Evolutionary conservation across 306 rosid species (phyloP).

Genomic region (Quillaja saponaria): DNA sequence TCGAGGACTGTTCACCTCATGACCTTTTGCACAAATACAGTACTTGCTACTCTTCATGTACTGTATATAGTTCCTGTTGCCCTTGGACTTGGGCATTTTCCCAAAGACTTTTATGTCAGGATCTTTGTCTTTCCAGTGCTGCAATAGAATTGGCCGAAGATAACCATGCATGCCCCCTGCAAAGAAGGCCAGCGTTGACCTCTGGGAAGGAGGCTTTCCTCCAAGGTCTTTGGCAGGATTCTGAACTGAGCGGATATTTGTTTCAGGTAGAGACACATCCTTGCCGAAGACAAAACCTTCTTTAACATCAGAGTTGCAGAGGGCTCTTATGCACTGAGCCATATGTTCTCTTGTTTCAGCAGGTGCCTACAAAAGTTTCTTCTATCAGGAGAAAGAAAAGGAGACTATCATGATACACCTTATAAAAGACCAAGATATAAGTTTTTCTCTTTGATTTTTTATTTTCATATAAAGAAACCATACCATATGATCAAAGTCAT

Average conservation of each 20-base stretch:
- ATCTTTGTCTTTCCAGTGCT: constrained; percentile 68
- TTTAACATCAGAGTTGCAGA: constrained; percentile 75
- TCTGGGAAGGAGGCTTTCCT: constrained; percentile 64
- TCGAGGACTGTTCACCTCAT: constrained; percentile 79
- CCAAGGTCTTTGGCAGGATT: constrained; percentile 53
- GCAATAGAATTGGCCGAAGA: constrained; percentile 67
- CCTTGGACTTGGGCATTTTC: constrained; percentile 65
- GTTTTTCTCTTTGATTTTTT: neutral
- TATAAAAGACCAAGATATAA: neutral
- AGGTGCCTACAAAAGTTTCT: constrained; percentile 37
- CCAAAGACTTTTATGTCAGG: constrained; percentile 82
- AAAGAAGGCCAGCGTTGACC: constrained; percentile 65
- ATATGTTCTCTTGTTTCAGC: constrained; percentile 54
- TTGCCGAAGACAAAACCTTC: constrained; percentile 74
- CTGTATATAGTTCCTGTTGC: constrained; percentile 65
- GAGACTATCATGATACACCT: constrained; percentile 5
- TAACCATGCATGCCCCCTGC: constrained; percentile 82
- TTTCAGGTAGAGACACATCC: constrained; percentile 78
- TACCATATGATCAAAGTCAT: neutral
- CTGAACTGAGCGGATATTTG: constrained; percentile 58
- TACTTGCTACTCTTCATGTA: constrained; percentile 82
- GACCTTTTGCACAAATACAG: constrained; percentile 84
- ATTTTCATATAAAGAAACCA: neutral
- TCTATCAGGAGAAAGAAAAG: constrained; percentile 23
- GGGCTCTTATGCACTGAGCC: constrained; percentile 68